These are phyloP conservation scores for Collybia nuda DNA, from an alignment of 768 basidiomycete genomes.

Conservation along the genomic window DNA sequence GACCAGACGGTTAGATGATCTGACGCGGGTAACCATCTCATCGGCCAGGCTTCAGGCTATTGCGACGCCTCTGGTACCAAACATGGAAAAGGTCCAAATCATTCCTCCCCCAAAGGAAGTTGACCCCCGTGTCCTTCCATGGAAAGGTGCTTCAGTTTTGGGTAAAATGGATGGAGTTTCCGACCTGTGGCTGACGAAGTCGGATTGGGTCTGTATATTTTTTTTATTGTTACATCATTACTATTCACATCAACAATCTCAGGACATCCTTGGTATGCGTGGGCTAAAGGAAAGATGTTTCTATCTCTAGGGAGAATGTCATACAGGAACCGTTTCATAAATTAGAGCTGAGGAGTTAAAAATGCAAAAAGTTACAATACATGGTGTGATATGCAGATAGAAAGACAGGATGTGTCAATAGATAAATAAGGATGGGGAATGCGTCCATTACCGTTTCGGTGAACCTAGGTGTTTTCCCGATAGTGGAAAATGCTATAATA, in stretches of 20 bases:
- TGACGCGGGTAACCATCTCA: slow-evolving; percentile 1
- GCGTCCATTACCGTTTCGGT: background rate
- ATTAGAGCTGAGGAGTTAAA: no score
- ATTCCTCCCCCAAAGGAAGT: slow-evolving; percentile 95
- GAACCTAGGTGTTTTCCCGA: no score
- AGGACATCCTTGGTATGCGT: slow-evolving; percentile 80
- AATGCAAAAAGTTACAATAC: no score
- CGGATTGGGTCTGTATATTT: slow-evolving; percentile 75
- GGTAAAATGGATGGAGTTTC: slow-evolving; percentile 88
- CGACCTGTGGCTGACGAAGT: slow-evolving; percentile 85
- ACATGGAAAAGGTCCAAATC: slow-evolving; percentile 87
- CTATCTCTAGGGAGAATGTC: slow-evolving; percentile 49
- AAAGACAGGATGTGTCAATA: background rate
- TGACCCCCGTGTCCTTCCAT: slow-evolving; percentile 85
- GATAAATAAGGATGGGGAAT: background rate
- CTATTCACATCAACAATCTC: slow-evolving; percentile 2
- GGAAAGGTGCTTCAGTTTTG: slow-evolving; percentile 94
- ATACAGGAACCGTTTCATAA: background rate
- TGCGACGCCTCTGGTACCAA: slow-evolving; percentile 76
- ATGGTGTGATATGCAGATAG: background rate
- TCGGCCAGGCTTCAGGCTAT: slow-evolving; percentile 70
- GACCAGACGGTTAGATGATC: background rate
- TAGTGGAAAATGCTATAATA: no score
- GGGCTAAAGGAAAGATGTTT: slow-evolving; percentile 82
- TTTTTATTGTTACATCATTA: background rate